Base-by-base conservation (phyloP, 2,329 filamentous ascomycete species). In the Hymenoscyphus linearis region DNA sequence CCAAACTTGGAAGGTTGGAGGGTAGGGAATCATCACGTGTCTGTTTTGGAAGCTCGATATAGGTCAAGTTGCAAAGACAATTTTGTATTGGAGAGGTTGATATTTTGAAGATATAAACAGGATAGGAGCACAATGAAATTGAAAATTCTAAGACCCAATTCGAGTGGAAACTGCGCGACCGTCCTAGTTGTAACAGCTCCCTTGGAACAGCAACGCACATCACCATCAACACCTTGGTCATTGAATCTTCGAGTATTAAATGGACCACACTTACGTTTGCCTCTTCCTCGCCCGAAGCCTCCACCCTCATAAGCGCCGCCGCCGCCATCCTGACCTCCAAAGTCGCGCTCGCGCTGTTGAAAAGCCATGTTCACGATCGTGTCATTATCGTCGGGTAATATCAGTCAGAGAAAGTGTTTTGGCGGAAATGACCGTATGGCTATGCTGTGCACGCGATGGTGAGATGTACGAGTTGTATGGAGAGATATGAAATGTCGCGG, bases 271-370 rank as follows among this genome's bases (percentile, higher is more conserved):
- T 68, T 62, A 74, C 73, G 68, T 67, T 66, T 71, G 22, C 71
- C 71, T 65, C 71, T 64, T 36, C 69, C 69, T 54, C 70, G 59
- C 40, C 68, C 65, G 64, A 67, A 69, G 13, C 66, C 64, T 56
- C 59, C 67, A 52, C 27, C 59, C 22, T n/a, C 60, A n/a, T 44
- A 61, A 14, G 62, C 65, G 36, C 62, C 63, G 16, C 61, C 67
- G 55, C 31, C 59, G 16, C 58, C 61, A 16, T 65, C 66, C 54
- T 63, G 62, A 47, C 67, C 69, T 34, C 68, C 70, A 68, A 65
- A 72, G 60, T 74, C 73, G 65, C 71, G 68, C 27, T 68, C 65
- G 60, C 69, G 70, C 65, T 72, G 71, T 67, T 73, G 70, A 62
- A 70, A 69, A 57, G 70, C 67, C 71, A 73, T 73, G 55, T 37